Evolutionary conservation across 1,284 basidiomycete species (phyloP).

Genomic region (Waitea zeae): DNA sequence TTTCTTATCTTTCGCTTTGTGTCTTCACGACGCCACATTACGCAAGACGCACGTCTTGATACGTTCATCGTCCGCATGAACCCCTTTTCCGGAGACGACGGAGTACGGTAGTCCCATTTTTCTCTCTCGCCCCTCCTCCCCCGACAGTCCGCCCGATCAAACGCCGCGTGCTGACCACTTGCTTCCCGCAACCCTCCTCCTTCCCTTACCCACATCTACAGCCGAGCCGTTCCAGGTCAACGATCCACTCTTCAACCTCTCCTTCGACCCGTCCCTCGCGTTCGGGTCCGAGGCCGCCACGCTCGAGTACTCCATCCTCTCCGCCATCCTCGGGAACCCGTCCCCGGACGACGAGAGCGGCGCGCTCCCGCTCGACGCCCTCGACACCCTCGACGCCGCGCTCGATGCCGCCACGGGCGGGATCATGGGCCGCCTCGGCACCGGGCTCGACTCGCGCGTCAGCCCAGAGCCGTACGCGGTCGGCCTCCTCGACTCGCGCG

Average conservation of each 20-base stretch:
- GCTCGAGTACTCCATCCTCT: constrained; percentile 83
- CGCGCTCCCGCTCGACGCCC: constrained; percentile 12
- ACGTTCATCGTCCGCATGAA: too few relatives aligned
- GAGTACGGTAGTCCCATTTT: too few relatives aligned
- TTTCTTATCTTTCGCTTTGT: too few relatives aligned
- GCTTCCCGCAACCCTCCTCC: too few relatives aligned
- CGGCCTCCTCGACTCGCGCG: not conserved
- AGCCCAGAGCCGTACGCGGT: constrained; percentile 7
- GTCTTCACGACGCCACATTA: too few relatives aligned
- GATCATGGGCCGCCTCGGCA: constrained; percentile 9
- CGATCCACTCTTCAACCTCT: constrained; percentile 38
- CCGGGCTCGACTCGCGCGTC: constrained; percentile 3
- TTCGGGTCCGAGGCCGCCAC: constrained; percentile 82
- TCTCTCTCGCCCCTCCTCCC: too few relatives aligned
- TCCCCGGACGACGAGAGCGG: constrained; percentile 32
- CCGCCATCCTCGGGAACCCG: constrained; percentile 73
- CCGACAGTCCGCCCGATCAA: too few relatives aligned
- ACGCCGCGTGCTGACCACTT: too few relatives aligned
- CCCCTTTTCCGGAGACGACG: too few relatives aligned
- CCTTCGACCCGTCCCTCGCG: constrained; percentile 44
- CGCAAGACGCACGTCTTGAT: too few relatives aligned
- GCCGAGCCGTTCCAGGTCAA: too few relatives aligned
- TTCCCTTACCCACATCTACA: too few relatives aligned
- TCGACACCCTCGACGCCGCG: constrained; percentile 8
- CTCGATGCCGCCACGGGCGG: constrained; percentile 7